Percentiles rank a stretch among this genome's conserved stretches.
Evolutionary conservation across 2,329 filamentous ascomycete species (phyloP).

Genomic region (Diaporthe nobilis): DNA sequence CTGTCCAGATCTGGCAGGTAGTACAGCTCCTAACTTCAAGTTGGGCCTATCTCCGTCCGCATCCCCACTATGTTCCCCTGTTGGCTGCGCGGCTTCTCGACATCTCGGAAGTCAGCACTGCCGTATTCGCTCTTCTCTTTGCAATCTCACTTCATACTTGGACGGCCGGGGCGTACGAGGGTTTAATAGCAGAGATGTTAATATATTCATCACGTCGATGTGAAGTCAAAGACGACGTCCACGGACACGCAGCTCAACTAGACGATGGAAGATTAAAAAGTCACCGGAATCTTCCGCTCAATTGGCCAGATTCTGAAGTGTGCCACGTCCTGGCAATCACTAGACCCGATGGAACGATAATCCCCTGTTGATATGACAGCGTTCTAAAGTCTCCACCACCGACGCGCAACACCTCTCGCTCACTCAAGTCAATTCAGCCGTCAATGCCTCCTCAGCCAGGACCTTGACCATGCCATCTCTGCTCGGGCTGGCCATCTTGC

Average conservation of each 20-base stretch:
- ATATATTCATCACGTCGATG: neutral
- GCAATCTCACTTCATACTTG: neutral
- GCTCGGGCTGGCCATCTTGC: neutral
- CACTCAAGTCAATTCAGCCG: neutral
- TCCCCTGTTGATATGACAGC: neutral
- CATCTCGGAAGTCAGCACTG: neutral
- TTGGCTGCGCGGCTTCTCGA: conserved; percentile 2
- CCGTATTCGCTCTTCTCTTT: neutral
- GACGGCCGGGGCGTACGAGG: neutral
- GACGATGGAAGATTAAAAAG: too few relatives aligned
- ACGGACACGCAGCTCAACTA: neutral
- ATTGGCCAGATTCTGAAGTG: too few relatives aligned
- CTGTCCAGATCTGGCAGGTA: conserved; percentile 21
- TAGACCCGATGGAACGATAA: neutral
- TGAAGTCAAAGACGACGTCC: neutral
- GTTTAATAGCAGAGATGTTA: neutral
- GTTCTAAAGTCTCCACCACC: neutral
- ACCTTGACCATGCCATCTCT: neutral
- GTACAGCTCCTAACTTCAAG: neutral
- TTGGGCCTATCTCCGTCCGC: neutral
- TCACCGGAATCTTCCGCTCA: neutral
- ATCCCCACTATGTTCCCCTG: neutral
- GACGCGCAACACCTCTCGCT: neutral
- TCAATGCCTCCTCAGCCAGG: neutral
- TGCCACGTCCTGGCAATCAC: neutral